Conservation (phyloP, 2,329 filamentous ascomycete species). For the Epichloe typhina region DNA sequence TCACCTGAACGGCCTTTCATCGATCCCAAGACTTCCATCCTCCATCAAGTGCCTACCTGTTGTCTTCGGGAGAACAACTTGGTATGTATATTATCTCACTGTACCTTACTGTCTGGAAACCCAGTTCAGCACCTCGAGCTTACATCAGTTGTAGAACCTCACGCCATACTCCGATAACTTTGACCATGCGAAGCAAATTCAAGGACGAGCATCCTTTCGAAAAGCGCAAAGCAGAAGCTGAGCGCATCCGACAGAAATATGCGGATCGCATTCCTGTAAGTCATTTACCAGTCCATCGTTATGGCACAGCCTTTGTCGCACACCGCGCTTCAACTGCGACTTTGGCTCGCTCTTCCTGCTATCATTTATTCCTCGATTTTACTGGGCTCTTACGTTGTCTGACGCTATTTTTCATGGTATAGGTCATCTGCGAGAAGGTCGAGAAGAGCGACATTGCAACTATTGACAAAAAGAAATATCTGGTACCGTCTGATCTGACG, state of each 20-base stretch:
- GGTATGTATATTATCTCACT: not conserved
- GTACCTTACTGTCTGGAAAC: not conserved
- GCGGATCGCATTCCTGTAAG: slow-evolving; percentile 94
- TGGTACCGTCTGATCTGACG: slow-evolving; percentile 92
- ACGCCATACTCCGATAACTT: slow-evolving; percentile 12
- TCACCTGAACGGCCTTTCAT: slow-evolving; percentile 12
- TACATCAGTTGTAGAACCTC: not conserved
- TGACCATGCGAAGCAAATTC: slow-evolving; percentile 93
- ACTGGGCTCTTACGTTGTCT: not conserved
- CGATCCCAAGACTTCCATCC: slow-evolving; percentile 3
- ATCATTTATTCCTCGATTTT: no score
- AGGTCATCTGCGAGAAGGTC: slow-evolving; percentile 99
- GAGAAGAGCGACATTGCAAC: slow-evolving; percentile 99
- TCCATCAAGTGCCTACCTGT: not conserved
- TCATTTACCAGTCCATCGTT: slow-evolving; percentile 13
- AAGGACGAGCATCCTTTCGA: slow-evolving; percentile 99
- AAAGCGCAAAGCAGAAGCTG: slow-evolving; percentile 99
- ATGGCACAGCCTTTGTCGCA: not conserved
- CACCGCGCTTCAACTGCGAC: not conserved
- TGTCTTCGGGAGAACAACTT: not conserved
- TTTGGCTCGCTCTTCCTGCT: not conserved
- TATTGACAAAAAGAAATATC: slow-evolving; percentile 99
- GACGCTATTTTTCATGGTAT: slow-evolving; percentile 5
- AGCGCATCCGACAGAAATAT: slow-evolving; percentile 98
- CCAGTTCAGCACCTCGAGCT: not conserved